phyloP scores from a whole-genome alignment of 345 rosid genomes.

The Citrus inodora region DNA sequence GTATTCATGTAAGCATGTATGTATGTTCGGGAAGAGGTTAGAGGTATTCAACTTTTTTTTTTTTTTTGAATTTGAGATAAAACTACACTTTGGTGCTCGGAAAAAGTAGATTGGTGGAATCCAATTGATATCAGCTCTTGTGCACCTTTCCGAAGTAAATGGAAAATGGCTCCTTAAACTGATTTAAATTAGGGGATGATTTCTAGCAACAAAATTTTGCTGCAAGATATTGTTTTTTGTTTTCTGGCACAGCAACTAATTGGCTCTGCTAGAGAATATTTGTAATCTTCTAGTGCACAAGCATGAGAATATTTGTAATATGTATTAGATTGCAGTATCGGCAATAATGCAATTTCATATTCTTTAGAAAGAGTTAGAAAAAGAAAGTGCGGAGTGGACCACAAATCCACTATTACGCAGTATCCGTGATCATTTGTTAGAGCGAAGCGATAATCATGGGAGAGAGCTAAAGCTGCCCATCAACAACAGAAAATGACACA shows the following conservation, averaged over 20 bases:
- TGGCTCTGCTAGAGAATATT: background rate
- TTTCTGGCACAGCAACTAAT: background rate
- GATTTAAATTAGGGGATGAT: background rate
- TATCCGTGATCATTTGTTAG: background rate
- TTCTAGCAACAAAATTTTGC: background rate
- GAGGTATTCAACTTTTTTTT: background rate
- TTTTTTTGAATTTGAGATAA: background rate
- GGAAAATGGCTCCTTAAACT: background rate
- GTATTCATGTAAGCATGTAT: background rate
- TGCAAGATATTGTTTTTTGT: background rate
- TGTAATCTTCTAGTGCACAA: background rate
- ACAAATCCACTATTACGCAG: constrained; percentile 24
- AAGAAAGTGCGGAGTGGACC: constrained; percentile 27
- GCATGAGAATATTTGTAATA: background rate
- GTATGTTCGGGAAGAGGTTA: background rate
- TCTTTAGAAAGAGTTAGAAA: background rate
- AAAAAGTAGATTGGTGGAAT: background rate
- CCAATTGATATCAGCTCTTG: background rate
- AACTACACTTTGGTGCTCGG: background rate
- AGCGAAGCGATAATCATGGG: background rate
- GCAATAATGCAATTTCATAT: background rate
- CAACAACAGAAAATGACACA: background rate
- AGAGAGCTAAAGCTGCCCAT: background rate
- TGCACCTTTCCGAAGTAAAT: too few species aligned
- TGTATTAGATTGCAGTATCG: background rate